Evolutionary conservation across 2,329 filamentous ascomycete species (phyloP), one percentile per base, ranked within the genome.

Genomic region (Pestalotiopsis sp.): DNA sequence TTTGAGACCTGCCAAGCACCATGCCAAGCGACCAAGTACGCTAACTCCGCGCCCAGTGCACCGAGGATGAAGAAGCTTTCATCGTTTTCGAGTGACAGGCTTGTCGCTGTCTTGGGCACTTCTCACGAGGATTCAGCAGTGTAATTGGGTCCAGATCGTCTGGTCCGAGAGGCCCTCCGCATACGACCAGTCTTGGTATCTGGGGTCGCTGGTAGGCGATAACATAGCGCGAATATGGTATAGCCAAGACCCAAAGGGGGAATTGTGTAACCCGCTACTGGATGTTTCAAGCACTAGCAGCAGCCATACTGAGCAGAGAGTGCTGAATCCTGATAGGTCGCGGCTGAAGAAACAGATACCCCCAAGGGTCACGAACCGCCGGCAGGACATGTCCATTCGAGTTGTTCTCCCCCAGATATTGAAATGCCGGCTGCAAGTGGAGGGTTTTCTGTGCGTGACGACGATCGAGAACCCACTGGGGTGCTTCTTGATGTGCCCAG

Each of bases 1-100:
- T 39, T 52, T 67, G 66, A 63, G 58, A 64, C 41, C 64, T 69
- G 64, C 64, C 64, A 69, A 69, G 64, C 25, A 20, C 56, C n/a
- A 20, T 17, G 31, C 52, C 64, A 58, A 66, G 64, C 64, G 20
- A n/a, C 64, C 17, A 66, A 41, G 36, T 60, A 25, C 25, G 31
- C 20, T 62, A 52, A 20, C 25, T 66, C 38, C 13, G 41, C 31
- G 63, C 67, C 67, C 56, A 66, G 63, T 59, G 49, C 52, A 41
- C 39, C 41, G 25, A 66, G 27, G 62, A 13, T n/a, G n/a, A 65
- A 59, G 57, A 66, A 68, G 67, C 67, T 62, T 66, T 68, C 17
- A 23, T 52, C 17, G 23, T 12, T 20, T 36, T 17, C 11, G 14
- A n/a, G n/a, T 66, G 41, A 57, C 25, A 66, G 63, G 49, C 25